Percentiles rank a stretch among this genome's conserved stretches.
Conservation (phyloP, 2,329 filamentous ascomycete species). For the Akanthomyces muscarius region DNA sequence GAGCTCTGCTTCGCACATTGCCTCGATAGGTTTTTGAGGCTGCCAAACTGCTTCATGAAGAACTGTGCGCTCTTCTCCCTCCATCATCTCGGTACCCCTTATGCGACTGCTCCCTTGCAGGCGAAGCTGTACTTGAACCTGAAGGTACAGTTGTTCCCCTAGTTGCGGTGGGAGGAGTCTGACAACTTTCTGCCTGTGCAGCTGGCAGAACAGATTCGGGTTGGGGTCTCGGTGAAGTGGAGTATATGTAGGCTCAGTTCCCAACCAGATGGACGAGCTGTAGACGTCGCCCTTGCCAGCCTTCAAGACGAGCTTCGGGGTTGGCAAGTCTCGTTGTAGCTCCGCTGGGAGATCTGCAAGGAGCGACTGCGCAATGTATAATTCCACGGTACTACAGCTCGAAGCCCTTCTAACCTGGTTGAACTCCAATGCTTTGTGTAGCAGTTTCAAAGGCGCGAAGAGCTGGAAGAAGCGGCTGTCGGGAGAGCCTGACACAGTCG, state of each 20-base stretch:
- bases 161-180: slow-evolving; percentile 63
- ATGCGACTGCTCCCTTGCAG: slow-evolving; percentile 46
- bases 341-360: slow-evolving; percentile 62
- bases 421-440: slow-evolving; percentile 54
- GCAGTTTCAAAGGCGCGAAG: slow-evolving; percentile 58
- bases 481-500: slow-evolving; percentile 23
- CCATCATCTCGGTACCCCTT: slow-evolving; percentile 87
- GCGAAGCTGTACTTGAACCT: slow-evolving; percentile 41
- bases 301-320: slow-evolving; percentile 57
- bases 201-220: slow-evolving; percentile 84
- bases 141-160: slow-evolving; percentile 62
- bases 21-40: slow-evolving; percentile 26
- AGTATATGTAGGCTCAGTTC: slow-evolving; percentile 80
- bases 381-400: slow-evolving; percentile 31
- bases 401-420: slow-evolving; percentile 31
- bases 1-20: slow-evolving; percentile 52
- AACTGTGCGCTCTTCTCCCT: slow-evolving; percentile 62
- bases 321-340: slow-evolving; percentile 63
- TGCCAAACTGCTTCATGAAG: slow-evolving; percentile 71
- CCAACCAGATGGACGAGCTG: slow-evolving; percentile 81
- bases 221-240: slow-evolving; percentile 92
- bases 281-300: slow-evolving; percentile 82
- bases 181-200: slow-evolving; percentile 68
- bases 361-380: slow-evolving; percentile 84
- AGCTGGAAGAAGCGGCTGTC: slow-evolving; percentile 50